Evolutionary conservation across 208 protist species (phyloP).

Genomic region (Trypanosoma theileri): DNA sequence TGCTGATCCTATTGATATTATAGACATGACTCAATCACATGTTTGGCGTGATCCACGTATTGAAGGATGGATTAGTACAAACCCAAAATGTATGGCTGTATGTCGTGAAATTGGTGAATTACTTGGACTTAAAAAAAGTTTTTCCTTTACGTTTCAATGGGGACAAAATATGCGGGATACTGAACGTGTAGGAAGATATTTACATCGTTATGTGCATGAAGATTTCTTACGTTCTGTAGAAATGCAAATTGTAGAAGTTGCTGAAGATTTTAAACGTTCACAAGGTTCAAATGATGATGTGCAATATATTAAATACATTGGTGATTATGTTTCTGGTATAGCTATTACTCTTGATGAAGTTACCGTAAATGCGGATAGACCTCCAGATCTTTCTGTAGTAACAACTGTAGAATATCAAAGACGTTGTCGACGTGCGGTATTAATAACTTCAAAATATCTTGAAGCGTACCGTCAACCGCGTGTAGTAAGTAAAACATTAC

Average conservation of each 20-base stretch:
- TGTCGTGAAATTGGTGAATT: constrained; percentile 51
- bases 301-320: constrained; percentile 40
- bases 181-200: constrained; percentile 60
- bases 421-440: constrained; percentile 50
- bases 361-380: constrained; percentile 39
- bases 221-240: constrained; percentile 48
- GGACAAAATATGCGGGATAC: constrained; percentile 53
- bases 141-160: constrained; percentile 76
- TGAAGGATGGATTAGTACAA: constrained; percentile 77
- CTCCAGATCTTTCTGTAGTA: constrained; percentile 42
- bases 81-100: constrained; percentile 42
- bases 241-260: constrained; percentile 32
- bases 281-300: constrained; percentile 26
- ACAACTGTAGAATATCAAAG: constrained; percentile 57
- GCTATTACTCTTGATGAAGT: constrained; percentile 60
- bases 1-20: constrained; percentile 53
- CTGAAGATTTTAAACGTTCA: constrained; percentile 28
- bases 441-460: constrained; percentile 58
- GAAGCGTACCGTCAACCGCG: constrained; percentile 19
- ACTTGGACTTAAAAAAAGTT: constrained; percentile 35
- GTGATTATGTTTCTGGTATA: constrained; percentile 65
- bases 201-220: constrained; percentile 60
- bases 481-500: constrained; percentile 29
- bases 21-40: constrained; percentile 67
- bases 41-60: constrained; percentile 84